Evolutionary conservation across 2,329 filamentous ascomycete genomes (phyloP), one percentile per base, ranked within the genome.

Genomic region (Scytalidium lignicola): DNA sequence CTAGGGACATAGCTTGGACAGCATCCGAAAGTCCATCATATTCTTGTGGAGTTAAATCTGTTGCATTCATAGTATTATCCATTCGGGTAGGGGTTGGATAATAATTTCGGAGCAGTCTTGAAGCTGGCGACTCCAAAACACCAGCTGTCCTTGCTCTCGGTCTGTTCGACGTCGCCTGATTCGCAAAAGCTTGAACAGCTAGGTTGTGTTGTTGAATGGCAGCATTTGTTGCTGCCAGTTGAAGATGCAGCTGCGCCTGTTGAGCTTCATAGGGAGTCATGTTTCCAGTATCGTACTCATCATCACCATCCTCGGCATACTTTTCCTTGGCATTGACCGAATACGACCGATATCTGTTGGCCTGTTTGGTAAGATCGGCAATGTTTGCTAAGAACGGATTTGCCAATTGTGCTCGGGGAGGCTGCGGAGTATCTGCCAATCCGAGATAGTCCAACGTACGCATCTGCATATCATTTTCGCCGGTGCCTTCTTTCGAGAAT

Each of bases 261-360:
- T 82, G 82, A 46, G 81, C 75, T 52, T 83, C 78, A 41, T 79
- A 70, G 18, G 70, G 69, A 47, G 80, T 64, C 50, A 71, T 64
- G 19, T 76, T 76, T 22, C 58, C 63, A 44, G 53, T 52, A 8
- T 65, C 61, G 32, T 78, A 83, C 52, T 87, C 89, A 15, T 88
- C 85, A 52, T 90, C 86, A 46, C 95, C 91, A 43, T 90, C 86
- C 60, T 95, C 90, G 2, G 88, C 91, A 61, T 97, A 97, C 67
- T 93, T 95, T 66, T 97, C 92, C 69, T 95, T 96, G 49, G 95
- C 95, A 68, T 99, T 99, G 56, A 99, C 93, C 1, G 93, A 99
- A 68, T 96, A 97, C 1, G 93, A 99, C 43, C 93, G 84, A 75
- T 97, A 95, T 46, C 93, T 83, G 66, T 88, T 97, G 41, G 85